phyloP scores from a whole-genome alignment of 2,329 filamentous ascomycete species.

The Daldinia eschscholtzii region DNA sequence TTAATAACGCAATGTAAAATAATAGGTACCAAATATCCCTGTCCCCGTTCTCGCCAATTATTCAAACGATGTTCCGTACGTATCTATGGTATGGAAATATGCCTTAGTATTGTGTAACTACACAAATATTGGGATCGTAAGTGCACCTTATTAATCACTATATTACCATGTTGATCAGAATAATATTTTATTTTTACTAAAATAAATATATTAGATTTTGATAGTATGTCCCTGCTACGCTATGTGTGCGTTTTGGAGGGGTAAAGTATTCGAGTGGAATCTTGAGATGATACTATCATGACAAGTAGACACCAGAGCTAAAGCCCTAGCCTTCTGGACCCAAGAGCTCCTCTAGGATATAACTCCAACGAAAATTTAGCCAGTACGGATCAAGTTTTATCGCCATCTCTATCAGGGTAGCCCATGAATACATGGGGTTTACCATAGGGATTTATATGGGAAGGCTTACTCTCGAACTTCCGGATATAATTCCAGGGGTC shows the following conservation, averaged over 20 bases:
- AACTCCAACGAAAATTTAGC: background rate
- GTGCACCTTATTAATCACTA: background rate
- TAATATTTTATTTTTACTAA: no score
- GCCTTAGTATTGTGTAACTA: background rate
- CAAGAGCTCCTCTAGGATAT: background rate
- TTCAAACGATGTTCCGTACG: background rate
- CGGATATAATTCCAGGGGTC: background rate
- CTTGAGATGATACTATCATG: background rate
- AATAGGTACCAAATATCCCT: background rate
- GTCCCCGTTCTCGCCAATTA: background rate
- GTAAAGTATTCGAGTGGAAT: background rate
- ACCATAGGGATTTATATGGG: background rate
- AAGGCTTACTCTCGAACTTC: background rate
- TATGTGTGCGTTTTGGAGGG: no score
- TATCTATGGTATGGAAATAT: no score
- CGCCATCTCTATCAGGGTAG: background rate
- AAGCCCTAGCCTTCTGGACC: background rate
- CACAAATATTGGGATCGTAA: background rate
- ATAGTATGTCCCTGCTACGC: no score
- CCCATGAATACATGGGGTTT: background rate
- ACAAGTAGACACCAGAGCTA: background rate
- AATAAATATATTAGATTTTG: no score
- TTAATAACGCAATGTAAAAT: background rate
- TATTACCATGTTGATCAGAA: background rate
- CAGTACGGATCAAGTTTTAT: background rate